A percentile compares a stretch with the other conserved stretches of the same genome.
These are phyloP conservation scores for Solanum dulcamara DNA, from an alignment of 257 asterid species.

Conservation along the genomic window DNA sequence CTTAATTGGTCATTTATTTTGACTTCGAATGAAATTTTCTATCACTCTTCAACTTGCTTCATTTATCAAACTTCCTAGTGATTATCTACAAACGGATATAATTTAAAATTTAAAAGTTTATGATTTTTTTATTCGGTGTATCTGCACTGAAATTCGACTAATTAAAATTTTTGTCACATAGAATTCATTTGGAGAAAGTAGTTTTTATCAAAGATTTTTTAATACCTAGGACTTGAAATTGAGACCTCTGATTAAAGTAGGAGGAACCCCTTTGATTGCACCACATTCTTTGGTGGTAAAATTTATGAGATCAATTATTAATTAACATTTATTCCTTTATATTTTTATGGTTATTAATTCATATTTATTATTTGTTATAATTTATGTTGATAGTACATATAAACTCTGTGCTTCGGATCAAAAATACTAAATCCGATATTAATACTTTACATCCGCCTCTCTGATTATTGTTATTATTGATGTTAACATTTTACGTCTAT, in stretches of 20 bases:
- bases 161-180: not conserved
- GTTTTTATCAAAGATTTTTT: not conserved
- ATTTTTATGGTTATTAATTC: not conserved
- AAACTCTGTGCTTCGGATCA: no score
- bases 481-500: not conserved
- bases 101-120: not conserved
- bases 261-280: not conserved
- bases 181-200: not conserved
- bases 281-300: not conserved
- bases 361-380: not conserved
- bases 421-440: no score
- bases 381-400: not conserved
- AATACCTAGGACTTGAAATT: not conserved
- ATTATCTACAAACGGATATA: not conserved
- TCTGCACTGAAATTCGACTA: not conserved
- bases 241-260: not conserved
- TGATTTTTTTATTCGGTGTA: not conserved
- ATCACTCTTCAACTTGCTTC: not conserved
- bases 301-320: not conserved
- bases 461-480: not conserved
- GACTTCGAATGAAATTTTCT: not conserved
- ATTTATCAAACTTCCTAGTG: not conserved
- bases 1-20: not conserved
- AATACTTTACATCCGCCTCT: not conserved
- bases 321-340: not conserved